Conservation (phyloP, 1,284 basidiomycete genomes). For the Vanrija sp. region DNA sequence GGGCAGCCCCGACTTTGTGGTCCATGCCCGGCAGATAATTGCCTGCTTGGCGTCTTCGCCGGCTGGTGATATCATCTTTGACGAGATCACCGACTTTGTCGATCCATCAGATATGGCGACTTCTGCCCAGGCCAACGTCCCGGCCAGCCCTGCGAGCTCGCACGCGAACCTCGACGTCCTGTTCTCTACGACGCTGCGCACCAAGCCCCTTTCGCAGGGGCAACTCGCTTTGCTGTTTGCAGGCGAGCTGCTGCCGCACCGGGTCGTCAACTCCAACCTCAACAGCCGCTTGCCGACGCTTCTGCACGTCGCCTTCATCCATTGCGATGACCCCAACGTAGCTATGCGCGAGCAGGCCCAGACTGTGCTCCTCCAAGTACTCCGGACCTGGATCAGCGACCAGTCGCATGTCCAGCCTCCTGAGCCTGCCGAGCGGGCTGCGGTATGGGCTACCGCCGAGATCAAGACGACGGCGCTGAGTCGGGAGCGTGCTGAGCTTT, state of each 20-base stretch:
- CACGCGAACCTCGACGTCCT: constrained; percentile 44
- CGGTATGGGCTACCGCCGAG: constrained; percentile 37
- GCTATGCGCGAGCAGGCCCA: constrained; percentile 69
- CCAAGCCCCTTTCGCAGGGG: constrained; percentile 61
- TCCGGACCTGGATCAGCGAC: constrained; percentile 65
- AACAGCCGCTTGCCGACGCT: constrained; percentile 66
- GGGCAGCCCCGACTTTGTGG: constrained; percentile 70
- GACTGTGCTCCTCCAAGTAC: constrained; percentile 70
- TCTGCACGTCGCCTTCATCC: constrained; percentile 75
- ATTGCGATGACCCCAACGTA: constrained; percentile 70
- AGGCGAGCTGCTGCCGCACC: constrained; percentile 73
- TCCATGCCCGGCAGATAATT: constrained; percentile 74
- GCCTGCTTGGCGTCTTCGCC: constrained; percentile 77
- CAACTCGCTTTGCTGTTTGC: constrained; percentile 86
- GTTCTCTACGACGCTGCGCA: constrained; percentile 28
- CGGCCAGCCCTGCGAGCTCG: constrained; percentile 60
- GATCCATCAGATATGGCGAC: constrained; percentile 73
- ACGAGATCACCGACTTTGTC: constrained; percentile 77
- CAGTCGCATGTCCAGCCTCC: constrained; percentile 39
- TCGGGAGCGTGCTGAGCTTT: constrained; percentile 51
- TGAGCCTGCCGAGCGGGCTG: constrained; percentile 19
- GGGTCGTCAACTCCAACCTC: constrained; percentile 63
- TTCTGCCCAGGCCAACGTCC: constrained; percentile 65
- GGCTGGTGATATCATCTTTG: constrained; percentile 69
- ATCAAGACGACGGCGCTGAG: constrained; percentile 57